Conservation (phyloP, 345 rosid species). For the Leavenworthia alabamica region DNA sequence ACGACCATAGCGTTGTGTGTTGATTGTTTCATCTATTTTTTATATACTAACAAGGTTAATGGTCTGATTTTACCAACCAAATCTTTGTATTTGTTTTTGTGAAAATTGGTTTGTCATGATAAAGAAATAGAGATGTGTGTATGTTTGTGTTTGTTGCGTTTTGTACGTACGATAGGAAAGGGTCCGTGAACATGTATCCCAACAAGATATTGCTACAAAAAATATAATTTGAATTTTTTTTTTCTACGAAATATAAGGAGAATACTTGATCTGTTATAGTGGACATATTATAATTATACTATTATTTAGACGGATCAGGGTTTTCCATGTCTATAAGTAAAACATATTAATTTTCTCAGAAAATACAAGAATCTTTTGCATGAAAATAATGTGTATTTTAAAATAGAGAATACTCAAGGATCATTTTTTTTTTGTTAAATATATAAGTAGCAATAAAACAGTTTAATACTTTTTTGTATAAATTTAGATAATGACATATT, state of each 20-base stretch:
- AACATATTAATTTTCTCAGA: not conserved
- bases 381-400: not conserved
- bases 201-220: constrained; percentile 20
- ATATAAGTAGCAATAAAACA: too few relatives aligned
- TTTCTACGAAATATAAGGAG: not conserved
- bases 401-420: not conserved
- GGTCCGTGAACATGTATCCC: constrained; percentile 21
- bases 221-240: not conserved
- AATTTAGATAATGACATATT: not conserved
- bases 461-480: too few relatives aligned
- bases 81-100: not conserved
- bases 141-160: constrained; percentile 18
- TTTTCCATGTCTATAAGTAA: not conserved
- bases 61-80: not conserved
- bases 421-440: not conserved
- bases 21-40: not conserved
- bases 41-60: not conserved
- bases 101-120: not conserved
- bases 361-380: not conserved
- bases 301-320: not conserved
- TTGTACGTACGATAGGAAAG: constrained; percentile 10
- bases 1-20: not conserved
- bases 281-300: not conserved
- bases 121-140: constrained; percentile 3
- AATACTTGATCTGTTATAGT: not conserved